Base-by-base conservation (phyloP, 2,329 filamentous ascomycete genomes). In the Penicillium sclerotiorum region DNA sequence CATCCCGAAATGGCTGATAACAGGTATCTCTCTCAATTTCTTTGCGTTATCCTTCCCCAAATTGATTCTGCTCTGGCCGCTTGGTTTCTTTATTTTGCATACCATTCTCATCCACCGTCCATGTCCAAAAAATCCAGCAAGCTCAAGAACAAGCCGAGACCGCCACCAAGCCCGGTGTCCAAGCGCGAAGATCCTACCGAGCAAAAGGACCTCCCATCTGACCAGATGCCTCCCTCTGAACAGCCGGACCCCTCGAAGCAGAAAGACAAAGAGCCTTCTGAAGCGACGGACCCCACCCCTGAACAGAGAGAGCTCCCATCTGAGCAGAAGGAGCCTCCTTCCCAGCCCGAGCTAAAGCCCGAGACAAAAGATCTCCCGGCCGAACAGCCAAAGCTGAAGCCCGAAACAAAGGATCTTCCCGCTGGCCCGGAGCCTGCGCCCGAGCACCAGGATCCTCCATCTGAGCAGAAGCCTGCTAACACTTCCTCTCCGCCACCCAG, bases 21-120 rank as follows among this genome's bases (percentile, higher is more conserved):
- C 49, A 57, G 55, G 55, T 57, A 57, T 42, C 36, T 50, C 28
- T 17, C 21, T 35, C 51, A 39, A 20, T 39, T 52, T 36, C 38
- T 51, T 45, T 32, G 6, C 28, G 21, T 23, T 37, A 23, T 43
- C 21, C n/a, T 22, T 20, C 38, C 41, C 32, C 30, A 45, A 30
- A 23, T 44, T 37, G 37, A 49, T 37, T 23, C 33, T 32, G 22
- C 36, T 25, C 28, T 45, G 8, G 11, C 36, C 28, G 35, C 45
- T 36, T 45, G 46, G 46, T 37, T 47, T 12, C 38, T 45, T 20
- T 32, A 30, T 12, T 36, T 32, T 21, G 21, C 27, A 17, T 36
- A 36, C 25, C 33, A 40, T 32, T 30, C 20, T 28, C 41, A 47
- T 21, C 15, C 28, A 41, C 32, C 38, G 17, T 43, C 27, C 40